A percentile compares a stretch with the other conserved stretches of the same genome.
Evolutionary conservation across 1,284 basidiomycete species (phyloP).

Genomic region (Crucibulum cyathiforme): DNA sequence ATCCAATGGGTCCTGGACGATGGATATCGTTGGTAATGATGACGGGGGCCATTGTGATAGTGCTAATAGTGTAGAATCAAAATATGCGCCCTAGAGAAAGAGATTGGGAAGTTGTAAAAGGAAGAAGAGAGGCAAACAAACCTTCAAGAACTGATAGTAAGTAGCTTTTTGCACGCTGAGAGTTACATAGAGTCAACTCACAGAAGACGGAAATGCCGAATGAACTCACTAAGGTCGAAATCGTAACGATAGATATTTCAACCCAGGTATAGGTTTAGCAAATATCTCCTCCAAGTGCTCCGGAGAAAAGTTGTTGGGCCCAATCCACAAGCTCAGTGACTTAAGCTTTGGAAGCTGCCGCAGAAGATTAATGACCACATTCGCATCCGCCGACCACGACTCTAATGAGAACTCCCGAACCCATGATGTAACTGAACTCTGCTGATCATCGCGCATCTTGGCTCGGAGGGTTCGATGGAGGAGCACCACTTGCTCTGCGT

Average conservation of each 20-base stretch:
- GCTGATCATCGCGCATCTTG: constrained; percentile 26
- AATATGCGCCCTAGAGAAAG: constrained; percentile 64
- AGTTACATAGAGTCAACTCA: background rate
- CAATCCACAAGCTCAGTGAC: constrained; percentile 59
- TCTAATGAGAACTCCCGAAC: constrained; percentile 57
- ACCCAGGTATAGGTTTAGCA: constrained; percentile 35
- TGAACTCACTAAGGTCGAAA: constrained; percentile 73
- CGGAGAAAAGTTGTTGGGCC: constrained; percentile 67
- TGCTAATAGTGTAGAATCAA: constrained; percentile 61
- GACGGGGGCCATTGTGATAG: constrained; percentile 63
- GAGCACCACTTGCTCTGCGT: constrained; percentile 48
- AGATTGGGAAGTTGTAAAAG: background rate
- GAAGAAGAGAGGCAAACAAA: constrained; percentile 18
- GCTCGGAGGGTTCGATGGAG: constrained; percentile 56
- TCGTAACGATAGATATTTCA: constrained; percentile 57
- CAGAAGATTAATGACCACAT: constrained; percentile 64
- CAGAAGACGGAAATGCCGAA: background rate
- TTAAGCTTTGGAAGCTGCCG: constrained; percentile 53
- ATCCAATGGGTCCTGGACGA: constrained; percentile 69
- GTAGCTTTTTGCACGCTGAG: constrained; percentile 67
- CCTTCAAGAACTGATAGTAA: constrained; percentile 74
- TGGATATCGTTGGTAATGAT: constrained; percentile 55
- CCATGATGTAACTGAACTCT: constrained; percentile 31
- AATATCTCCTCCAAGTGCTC: constrained; percentile 71
- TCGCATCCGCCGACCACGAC: constrained; percentile 67